These are phyloP conservation scores for Salix suchowensis DNA, from an alignment of 345 rosid species.

Conservation along the genomic window DNA sequence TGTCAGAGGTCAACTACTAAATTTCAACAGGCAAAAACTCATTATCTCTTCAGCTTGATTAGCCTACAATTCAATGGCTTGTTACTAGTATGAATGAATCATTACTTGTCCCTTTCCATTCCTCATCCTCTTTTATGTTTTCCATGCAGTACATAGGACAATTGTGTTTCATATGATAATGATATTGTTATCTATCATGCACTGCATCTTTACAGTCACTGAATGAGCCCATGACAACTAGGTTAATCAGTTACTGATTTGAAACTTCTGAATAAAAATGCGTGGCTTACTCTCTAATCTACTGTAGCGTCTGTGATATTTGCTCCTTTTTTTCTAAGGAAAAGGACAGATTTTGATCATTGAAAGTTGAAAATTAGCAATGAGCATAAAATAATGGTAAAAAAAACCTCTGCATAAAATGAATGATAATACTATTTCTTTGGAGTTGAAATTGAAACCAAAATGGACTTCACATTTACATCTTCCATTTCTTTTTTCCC, in stretches of 20 bases:
- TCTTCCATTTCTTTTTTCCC: constrained; percentile 12
- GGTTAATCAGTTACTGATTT: neutral
- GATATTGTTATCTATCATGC: neutral
- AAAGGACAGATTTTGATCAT: too few species aligned
- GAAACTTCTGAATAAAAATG: neutral
- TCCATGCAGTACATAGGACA: neutral
- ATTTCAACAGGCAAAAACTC: constrained; percentile 68
- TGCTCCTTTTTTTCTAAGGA: neutral
- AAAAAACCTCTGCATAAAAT: neutral
- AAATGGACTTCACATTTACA: constrained; percentile 2
- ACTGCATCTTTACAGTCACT: neutral
- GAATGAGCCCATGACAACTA: neutral
- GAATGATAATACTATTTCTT: constrained; percentile 2
- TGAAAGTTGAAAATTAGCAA: neutral
- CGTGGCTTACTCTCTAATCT: neutral
- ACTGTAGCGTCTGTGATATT: neutral
- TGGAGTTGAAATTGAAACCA: constrained; percentile 7
- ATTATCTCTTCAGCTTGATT: constrained; percentile 4
- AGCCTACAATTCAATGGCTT: constrained; percentile 1
- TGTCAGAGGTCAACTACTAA: constrained; percentile 33
- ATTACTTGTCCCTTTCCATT: neutral
- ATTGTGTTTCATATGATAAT: neutral
- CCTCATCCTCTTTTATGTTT: neutral
- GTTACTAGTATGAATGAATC: neutral
- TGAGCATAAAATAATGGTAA: neutral